Evolutionary conservation across 2,329 filamentous ascomycete species (phyloP), one percentile per base, ranked within the genome.

Genomic region (Ophiostoma fasciatum): DNA sequence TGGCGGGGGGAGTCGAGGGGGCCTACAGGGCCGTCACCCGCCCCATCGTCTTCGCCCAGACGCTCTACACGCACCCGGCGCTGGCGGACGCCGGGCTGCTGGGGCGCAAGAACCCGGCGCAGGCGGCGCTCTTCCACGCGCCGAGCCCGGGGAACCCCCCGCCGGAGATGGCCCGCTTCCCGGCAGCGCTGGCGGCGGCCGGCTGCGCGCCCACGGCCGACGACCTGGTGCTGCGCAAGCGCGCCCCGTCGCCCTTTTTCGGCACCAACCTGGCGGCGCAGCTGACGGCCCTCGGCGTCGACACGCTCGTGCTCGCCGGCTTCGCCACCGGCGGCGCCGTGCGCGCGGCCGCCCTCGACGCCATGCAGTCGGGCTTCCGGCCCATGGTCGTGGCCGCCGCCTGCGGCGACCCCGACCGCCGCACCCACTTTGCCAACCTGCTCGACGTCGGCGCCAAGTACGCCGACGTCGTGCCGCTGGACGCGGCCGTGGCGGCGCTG

Each of bases 261-360:
- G 32, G 23, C 1, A 34, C 32, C 12, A 34, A 20, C 10, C 3
- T 36, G 3, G 27, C 34, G 12, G 28, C 15, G 2, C 17, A 28
- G 22, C 27, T 26, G 25, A 28, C 15, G 5, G 18, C 34, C 15
- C 28, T 36, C 15, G 15, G 23, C 9, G 34, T 15, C 3, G 28
- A 28, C 9, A 28, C 28, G n/a, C 28, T 28, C 15, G 29, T 12
- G 14, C 20, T 28, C 9, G 59, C 51, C 51, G 57, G 39, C 50
- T 52, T 18, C 56, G 53, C 31, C 56, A 60, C 41, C 23, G 18
- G 23, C 30, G 35, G 27, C 4, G 46, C 51, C 1, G 59, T 58
- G 1, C 43, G 64, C 22, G 57, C 52, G 36, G 59, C 62, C 0
- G 37, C 39, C 11, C 40, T 49, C 6, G 47, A 49, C 25, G 32